These are phyloP conservation scores for Trametes cingulata DNA, from an alignment of 768 basidiomycete species.

Conservation along the genomic window DNA sequence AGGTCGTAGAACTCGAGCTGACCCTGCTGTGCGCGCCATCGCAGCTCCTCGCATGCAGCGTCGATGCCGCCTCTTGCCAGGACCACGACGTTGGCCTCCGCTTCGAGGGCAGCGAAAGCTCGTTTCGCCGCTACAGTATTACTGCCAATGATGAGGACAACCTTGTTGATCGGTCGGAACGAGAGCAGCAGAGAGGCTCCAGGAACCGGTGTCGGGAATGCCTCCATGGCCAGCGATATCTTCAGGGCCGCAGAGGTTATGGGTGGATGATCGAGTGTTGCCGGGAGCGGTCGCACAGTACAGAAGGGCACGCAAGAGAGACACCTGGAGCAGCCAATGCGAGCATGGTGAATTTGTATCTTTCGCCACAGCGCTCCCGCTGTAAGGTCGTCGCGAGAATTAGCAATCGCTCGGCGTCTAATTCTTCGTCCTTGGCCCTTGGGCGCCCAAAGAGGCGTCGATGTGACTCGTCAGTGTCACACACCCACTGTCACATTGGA, in stretches of 20 bases:
- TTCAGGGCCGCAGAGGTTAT: neutral
- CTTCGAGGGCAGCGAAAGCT: constrained; percentile 79
- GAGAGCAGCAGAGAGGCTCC: constrained; percentile 83
- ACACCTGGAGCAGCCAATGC: neutral
- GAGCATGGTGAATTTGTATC: constrained; percentile 1
- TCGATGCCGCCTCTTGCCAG: constrained; percentile 50
- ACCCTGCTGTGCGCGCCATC: constrained; percentile 55
- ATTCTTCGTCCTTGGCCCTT: neutral
- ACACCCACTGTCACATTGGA: neutral
- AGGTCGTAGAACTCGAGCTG: constrained; percentile 64
- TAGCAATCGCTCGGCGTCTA: constrained; percentile 7
- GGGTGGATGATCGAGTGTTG: neutral
- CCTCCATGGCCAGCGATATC: constrained; percentile 9
- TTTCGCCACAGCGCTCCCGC: neutral
- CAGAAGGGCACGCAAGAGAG: neutral
- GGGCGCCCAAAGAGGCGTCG: neutral
- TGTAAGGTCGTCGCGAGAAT: constrained; percentile 5
- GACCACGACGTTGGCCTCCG: constrained; percentile 71
- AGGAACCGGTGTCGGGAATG: constrained; percentile 35
- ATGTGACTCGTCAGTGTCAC: neutral
- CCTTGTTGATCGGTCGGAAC: constrained; percentile 57
- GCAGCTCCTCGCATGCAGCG: constrained; percentile 68
- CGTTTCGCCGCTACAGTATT: constrained; percentile 83
- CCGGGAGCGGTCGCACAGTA: neutral
- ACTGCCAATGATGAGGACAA: constrained; percentile 73